Conservation (phyloP, 1,284 basidiomycete genomes). For the Paramarasmius palmivorus region DNA sequence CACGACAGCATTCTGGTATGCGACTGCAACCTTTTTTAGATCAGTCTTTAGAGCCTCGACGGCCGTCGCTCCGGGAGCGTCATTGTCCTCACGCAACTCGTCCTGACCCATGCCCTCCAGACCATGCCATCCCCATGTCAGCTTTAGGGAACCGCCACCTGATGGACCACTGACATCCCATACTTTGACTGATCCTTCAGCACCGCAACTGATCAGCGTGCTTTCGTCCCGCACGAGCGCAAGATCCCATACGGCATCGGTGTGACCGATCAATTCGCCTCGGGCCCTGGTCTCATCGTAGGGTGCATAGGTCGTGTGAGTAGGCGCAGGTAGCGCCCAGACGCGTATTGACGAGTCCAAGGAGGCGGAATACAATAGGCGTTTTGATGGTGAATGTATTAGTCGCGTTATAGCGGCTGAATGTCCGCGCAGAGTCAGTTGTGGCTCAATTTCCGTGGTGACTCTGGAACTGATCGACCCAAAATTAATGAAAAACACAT, state of each 20-base stretch:
- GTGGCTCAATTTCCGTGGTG: constrained; percentile 84
- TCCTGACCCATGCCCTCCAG: constrained; percentile 55
- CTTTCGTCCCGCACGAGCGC: constrained; percentile 76
- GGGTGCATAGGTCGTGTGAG: constrained; percentile 84
- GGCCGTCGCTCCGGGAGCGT: constrained; percentile 73
- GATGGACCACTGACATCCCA: constrained; percentile 81
- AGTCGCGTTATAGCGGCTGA: constrained; percentile 90
- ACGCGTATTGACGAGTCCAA: constrained; percentile 92
- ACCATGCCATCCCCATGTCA: constrained; percentile 82
- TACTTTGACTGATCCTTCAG: constrained; percentile 90
- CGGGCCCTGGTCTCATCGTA: constrained; percentile 80
- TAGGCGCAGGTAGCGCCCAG: constrained; percentile 78
- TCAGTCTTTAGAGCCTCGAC: constrained; percentile 80
- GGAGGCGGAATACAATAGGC: constrained; percentile 87
- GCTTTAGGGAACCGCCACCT: constrained; percentile 59
- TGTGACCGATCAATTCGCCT: constrained; percentile 87
- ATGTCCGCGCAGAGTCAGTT: constrained; percentile 91
- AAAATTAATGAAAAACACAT: constrained; percentile 9
- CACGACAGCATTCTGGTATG: constrained; percentile 87
- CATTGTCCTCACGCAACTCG: constrained; percentile 48
- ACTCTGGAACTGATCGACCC: constrained; percentile 48
- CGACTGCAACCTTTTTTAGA: constrained; percentile 83
- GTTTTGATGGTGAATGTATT: constrained; percentile 77
- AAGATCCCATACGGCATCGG: constrained; percentile 95
- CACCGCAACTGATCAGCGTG: constrained; percentile 85